Evolutionary conservation across 805 yeast genomes (phyloP).

Genomic region (Sugiyamaella marilandica): DNA sequence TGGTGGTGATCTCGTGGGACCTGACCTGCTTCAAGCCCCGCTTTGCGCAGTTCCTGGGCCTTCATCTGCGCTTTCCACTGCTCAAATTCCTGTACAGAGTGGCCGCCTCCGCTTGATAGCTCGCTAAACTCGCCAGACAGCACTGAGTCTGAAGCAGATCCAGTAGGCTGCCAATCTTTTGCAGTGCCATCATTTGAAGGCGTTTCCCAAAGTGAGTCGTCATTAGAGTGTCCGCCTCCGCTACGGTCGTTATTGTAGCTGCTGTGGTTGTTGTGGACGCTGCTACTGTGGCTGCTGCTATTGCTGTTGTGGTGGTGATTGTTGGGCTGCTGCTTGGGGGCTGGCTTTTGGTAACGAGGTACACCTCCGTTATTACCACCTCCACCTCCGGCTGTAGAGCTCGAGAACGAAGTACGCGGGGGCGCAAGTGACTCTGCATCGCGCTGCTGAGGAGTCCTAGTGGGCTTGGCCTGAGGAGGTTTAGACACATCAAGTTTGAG

Average conservation of each 20-base stretch:
- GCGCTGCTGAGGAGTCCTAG: neutral
- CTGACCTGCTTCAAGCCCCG: conserved; percentile 20
- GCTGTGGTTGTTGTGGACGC: neutral
- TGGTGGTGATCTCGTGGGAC: neutral
- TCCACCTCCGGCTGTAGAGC: neutral
- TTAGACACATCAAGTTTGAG: conserved; percentile 2
- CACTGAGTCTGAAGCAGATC: neutral
- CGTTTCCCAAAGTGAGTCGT: neutral
- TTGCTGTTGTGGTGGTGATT: neutral
- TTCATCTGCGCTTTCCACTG: conserved; percentile 31
- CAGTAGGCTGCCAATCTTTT: neutral
- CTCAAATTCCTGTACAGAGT: conserved; percentile 30
- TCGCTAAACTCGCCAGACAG: neutral
- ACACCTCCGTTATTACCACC: neutral
- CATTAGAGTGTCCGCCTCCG: neutral
- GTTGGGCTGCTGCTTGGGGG: neutral
- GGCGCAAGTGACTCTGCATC: neutral
- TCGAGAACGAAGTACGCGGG: conserved; percentile 3
- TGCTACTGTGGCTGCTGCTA: neutral
- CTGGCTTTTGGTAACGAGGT: neutral
- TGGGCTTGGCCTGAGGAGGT: neutral
- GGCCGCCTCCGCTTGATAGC: conserved; percentile 7
- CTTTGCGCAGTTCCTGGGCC: conserved; percentile 20
- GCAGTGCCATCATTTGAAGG: neutral
- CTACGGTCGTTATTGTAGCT: neutral